These are phyloP conservation scores for Russula vinacea DNA, from an alignment of 768 basidiomycete genomes.

Conservation along the genomic window DNA sequence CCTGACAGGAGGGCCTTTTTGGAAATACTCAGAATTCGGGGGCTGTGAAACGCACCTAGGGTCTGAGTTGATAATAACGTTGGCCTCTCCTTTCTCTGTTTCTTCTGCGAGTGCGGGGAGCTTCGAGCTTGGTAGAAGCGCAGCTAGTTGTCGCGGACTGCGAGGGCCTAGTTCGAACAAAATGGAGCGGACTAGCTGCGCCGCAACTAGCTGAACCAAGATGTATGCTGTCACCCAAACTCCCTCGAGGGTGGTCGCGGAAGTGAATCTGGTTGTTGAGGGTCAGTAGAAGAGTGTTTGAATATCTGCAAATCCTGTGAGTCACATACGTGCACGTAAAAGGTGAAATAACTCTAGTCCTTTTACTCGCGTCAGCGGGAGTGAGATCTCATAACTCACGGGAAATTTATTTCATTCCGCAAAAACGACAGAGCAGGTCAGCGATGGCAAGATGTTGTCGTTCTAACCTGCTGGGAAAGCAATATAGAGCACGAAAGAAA, in stretches of 20 bases:
- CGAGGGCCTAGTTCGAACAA: neutral
- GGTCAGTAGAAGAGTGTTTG: slow-evolving; percentile 4
- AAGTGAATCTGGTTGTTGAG: slow-evolving; percentile 10
- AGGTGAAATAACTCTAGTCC: slow-evolving; percentile 25
- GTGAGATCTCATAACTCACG: neutral
- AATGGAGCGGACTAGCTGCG: neutral
- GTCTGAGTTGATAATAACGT: neutral
- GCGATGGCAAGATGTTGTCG: no score
- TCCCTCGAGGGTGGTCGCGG: neutral
- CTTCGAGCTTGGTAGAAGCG: neutral
- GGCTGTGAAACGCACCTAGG: neutral
- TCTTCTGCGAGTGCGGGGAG: neutral
- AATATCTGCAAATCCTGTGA: neutral
- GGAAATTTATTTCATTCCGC: no score
- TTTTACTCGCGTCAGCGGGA: slow-evolving; percentile 2
- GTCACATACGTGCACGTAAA: neutral
- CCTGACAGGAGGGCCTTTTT: neutral
- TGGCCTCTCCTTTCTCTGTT: neutral
- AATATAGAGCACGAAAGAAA: no score
- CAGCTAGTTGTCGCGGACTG: neutral
- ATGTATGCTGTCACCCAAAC: neutral
- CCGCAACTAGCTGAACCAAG: neutral
- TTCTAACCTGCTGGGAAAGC: no score
- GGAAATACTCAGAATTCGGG: no score
- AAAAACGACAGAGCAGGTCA: no score